Base-by-base conservation (phyloP, 2,329 filamentous ascomycete genomes). In the Ceratocystis variospora region DNA sequence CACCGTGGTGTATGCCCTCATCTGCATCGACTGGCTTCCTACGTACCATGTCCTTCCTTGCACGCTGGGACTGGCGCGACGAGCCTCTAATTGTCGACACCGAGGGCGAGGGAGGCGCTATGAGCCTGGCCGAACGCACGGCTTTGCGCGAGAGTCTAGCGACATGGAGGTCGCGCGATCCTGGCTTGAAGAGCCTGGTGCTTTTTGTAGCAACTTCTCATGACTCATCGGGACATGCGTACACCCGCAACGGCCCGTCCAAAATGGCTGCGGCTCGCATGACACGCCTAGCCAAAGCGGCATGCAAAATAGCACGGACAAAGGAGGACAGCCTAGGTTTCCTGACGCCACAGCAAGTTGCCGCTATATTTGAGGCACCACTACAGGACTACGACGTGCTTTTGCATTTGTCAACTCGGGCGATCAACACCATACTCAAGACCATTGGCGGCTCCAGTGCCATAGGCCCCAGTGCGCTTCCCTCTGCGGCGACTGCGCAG, bases 11-110 rank as follows among this genome's bases (percentile, higher is more conserved):
- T 46, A 78, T 82, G 0, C 93, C 95, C 0, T 87, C 88, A 0
- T 93, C 87, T 70, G 80, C 87, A 8, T 85, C 86, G 71, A 87
- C 87, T 0, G 94, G 89, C 3, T 93, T 99, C 73, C 76, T 96
- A 33, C 85, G 92, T 25, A 89, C 89, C 0, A 78, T 99, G 1
- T 78, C 87, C 41, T 88, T 93, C 74, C 79, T 99, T 15, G 85
- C 91, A 0, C 82, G 85, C 53, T 99, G 94, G 91, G 90, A 97
- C 74, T 99, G 94, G 94, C 84, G 89, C 33, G 80, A 86, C 6
- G 87, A 91, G 64, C 88, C 94, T 1, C 79, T 97, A 41, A 80
- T 96, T 44, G 80, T 96, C 31, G 90, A 96, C 74, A 81, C 90
- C 31, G 65, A 64, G n/a, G 45, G 59, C 28, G 61, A 67, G 10